phyloP scores from a whole-genome alignment of 2,329 filamentous ascomycete species.

The Orbilia brochopaga region DNA sequence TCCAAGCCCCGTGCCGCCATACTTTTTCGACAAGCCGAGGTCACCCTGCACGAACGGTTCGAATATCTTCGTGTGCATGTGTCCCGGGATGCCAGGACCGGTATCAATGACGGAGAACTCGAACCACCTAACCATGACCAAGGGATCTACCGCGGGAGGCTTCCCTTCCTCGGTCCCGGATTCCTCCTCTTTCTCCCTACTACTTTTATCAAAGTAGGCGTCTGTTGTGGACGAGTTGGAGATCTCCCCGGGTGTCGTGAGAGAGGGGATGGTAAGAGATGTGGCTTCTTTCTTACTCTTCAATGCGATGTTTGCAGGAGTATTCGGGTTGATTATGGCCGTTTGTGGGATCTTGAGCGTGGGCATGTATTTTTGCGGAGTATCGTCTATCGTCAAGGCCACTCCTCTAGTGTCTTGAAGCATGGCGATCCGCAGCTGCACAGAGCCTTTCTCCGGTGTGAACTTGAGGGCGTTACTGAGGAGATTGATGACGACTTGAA shows the following conservation, averaged over 20 bases:
- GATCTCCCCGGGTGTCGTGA: slow-evolving; percentile 48
- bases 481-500: slow-evolving; percentile 80
- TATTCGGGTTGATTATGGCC: slow-evolving; percentile 46
- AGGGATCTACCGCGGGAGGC: slow-evolving; percentile 67
- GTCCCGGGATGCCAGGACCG: slow-evolving; percentile 72
- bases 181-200: slow-evolving; percentile 19
- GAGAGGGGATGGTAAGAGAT: slow-evolving; percentile 44
- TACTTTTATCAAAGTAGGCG: slow-evolving; percentile 32
- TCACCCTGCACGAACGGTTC: slow-evolving; percentile 80
- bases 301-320: slow-evolving; percentile 31
- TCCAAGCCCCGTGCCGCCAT: slow-evolving; percentile 78
- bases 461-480: slow-evolving; percentile 84
- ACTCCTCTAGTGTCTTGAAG: slow-evolving; percentile 40
- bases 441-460: slow-evolving; percentile 63
- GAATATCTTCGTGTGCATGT: slow-evolving; percentile 77
- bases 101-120: slow-evolving; percentile 78
- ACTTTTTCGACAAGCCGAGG: slow-evolving; percentile 76
- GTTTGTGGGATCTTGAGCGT: slow-evolving; percentile 43
- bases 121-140: slow-evolving; percentile 66
- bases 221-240: slow-evolving; percentile 38
- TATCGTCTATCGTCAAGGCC: slow-evolving; percentile 35
- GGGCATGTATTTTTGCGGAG: slow-evolving; percentile 43
- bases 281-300: slow-evolving; percentile 40
- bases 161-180: slow-evolving; percentile 14
- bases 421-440: slow-evolving; percentile 58